A percentile compares a stretch with the other conserved stretches of the same genome.
Evolutionary conservation across 2,329 filamentous ascomycete species (phyloP).

Genomic region (Clarireedia monteithiana): DNA sequence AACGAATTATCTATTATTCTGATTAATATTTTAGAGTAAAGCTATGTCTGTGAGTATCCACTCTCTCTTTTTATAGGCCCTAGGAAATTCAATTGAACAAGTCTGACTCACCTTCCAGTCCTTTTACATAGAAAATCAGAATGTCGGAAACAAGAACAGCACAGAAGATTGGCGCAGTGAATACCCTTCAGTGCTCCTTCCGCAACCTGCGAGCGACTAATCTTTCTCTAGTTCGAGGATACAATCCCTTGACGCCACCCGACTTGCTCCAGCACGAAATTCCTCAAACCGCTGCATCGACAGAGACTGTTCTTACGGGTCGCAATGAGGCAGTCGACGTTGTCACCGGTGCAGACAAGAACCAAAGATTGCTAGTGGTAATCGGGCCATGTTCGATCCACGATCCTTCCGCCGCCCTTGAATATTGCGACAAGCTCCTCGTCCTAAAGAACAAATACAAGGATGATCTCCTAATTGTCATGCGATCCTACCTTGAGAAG

Average conservation of each 20-base stretch:
- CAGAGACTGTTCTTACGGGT: conserved; percentile 48
- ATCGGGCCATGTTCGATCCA: conserved; percentile 97
- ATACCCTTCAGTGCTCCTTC: conserved; percentile 26
- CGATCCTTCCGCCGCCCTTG: conserved; percentile 81
- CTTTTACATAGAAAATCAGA: conserved; percentile 72
- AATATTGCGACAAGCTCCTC: conserved; percentile 83
- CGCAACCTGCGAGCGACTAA: background rate
- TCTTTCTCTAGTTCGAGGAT: conserved; percentile 41
- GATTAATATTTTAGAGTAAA: background rate
- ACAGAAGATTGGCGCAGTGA: conserved; percentile 80
- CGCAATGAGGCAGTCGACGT: conserved; percentile 60
- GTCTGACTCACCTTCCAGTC: conserved; percentile 32
- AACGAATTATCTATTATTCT: too few relatives aligned
- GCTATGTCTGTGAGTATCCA: conserved; percentile 7
- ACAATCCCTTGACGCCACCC: conserved; percentile 88
- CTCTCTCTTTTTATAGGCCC: background rate
- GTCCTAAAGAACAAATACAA: conserved; percentile 80
- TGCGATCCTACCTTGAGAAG: conserved; percentile 98
- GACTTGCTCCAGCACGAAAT: conserved; percentile 96
- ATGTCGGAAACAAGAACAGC: conserved; percentile 65
- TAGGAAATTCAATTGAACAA: background rate
- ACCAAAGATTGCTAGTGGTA: conserved; percentile 62
- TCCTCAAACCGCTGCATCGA: conserved; percentile 38
- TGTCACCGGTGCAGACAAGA: conserved; percentile 56
- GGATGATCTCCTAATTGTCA: conserved; percentile 86